Evolutionary conservation across 1,284 basidiomycete species (phyloP), one percentile per base, ranked within the genome.

Genomic region (Apiotrichum mycotoxinovorans): DNA sequence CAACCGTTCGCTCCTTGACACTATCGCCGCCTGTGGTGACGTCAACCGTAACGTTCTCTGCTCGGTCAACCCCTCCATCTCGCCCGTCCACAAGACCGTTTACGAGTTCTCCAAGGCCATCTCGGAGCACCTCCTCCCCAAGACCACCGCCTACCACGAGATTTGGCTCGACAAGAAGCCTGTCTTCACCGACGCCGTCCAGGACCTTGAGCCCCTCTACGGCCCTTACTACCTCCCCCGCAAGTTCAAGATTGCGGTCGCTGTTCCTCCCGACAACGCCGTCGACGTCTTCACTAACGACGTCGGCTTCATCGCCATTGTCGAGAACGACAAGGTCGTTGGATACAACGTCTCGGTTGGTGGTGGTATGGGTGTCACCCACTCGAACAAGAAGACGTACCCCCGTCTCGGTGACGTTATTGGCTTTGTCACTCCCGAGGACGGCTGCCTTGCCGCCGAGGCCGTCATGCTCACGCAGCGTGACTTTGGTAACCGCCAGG

Each of bases 331-430:
- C 49, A 80, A 86, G 60, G 79, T 95, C 33, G 81, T 84, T 56
- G 93, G 93, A 42, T 96, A 95, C 82, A 94, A 96, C 69, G 91
- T 96, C 60, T 80, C 87, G 35, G 82, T 89, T 45, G 92, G 95
- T 67, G 95, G 95, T 71, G 96, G 95, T 57, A 99, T 99, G 95
- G 95, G 95, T 78, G 95, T 98, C 46, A 98, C 95, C 0, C 94
- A 98, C 74, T 92, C 90, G 52, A 96, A 92, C 83, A 98, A 98
- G 82, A 94, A 95, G 81, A 99, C 95, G 0, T 98, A 98, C 77
- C 96, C 96, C 45, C 87, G 96, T 61, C 78, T 88, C 42, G 93
- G 85, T 49, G 87, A 87, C 68, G 80, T 97, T 27, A 84, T 99
- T 64, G 96, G 95, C 54, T 99, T 97, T 81, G 91, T 92, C 68